These are phyloP conservation scores for Ophiobolus disseminans DNA, from an alignment of 2,329 filamentous ascomycete species.

Conservation along the genomic window DNA sequence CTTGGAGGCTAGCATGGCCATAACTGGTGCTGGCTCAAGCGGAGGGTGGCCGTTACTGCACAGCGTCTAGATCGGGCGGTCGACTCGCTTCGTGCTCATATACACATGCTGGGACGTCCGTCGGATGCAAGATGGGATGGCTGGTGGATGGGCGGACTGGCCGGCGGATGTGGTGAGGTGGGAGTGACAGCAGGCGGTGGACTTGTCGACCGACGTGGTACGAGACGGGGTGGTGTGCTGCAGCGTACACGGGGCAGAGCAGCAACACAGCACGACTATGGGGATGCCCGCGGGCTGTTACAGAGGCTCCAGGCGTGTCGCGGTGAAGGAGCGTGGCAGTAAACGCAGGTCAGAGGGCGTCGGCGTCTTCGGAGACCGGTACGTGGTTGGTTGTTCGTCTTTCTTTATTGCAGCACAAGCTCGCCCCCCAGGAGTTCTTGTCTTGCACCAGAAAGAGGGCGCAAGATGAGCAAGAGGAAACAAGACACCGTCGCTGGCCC, in stretches of 20 bases:
- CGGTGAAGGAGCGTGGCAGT: neutral
- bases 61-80: slow-evolving; percentile 2
- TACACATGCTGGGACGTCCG: slow-evolving; percentile 3
- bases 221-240: slow-evolving; percentile 12
- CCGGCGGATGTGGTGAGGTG: slow-evolving; percentile 1
- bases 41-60: neutral
- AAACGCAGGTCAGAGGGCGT: slow-evolving; percentile 7
- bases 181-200: slow-evolving; percentile 8
- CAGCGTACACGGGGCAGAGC: slow-evolving; percentile 10
- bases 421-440: slow-evolving; percentile 7
- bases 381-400: slow-evolving; percentile 1
- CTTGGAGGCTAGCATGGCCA: slow-evolving; percentile 83
- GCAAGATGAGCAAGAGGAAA: slow-evolving; percentile 5
- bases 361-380: slow-evolving; percentile 9
- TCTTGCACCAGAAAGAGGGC: neutral
- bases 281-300: neutral
- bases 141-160: slow-evolving; percentile 8
- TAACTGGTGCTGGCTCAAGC: slow-evolving; percentile 42
- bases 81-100: slow-evolving; percentile 1
- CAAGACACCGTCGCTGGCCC: slow-evolving; percentile 18
- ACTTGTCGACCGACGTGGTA: slow-evolving; percentile 16
- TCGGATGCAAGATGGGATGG: slow-evolving; percentile 3
- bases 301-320: neutral
- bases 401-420: slow-evolving; percentile 21
- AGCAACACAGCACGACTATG: neutral